Evolutionary conservation across 768 basidiomycete species (phyloP).

Genomic region (Nevesoporus exiguus): DNA sequence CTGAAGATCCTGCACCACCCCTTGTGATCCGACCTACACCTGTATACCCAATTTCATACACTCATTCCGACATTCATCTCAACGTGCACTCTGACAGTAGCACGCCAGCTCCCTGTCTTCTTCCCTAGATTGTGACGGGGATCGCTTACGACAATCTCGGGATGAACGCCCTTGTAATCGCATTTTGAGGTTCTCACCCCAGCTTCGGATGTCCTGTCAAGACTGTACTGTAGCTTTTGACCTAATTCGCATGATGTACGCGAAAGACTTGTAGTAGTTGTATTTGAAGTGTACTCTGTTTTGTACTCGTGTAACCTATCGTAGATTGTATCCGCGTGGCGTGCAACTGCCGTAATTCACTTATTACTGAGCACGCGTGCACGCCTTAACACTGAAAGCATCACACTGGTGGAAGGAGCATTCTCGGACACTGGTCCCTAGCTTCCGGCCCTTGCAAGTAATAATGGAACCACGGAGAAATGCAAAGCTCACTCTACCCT

Average conservation of each 20-base stretch:
- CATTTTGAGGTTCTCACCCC: constrained; percentile 6
- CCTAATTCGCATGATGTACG: neutral
- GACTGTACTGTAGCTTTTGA: constrained; percentile 13
- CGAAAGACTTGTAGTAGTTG: constrained; percentile 1
- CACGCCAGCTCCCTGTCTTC: neutral
- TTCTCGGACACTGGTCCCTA: neutral
- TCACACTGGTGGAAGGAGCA: constrained; percentile 3
- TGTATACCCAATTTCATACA: constrained; percentile 26
- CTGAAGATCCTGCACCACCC: constrained; percentile 14
- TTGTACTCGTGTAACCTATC: constrained; percentile 1
- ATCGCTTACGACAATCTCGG: neutral
- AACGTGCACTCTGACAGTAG: constrained; percentile 6
- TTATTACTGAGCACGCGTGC: neutral
- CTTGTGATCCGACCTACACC: constrained; percentile 29
- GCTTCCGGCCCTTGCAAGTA: neutral
- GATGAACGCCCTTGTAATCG: neutral
- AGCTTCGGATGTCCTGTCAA: constrained; percentile 10
- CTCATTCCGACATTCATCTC: constrained; percentile 12
- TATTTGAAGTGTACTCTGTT: neutral
- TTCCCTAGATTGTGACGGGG: constrained; percentile 2
- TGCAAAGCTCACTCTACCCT: constrained; percentile 13
- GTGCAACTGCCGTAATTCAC: neutral
- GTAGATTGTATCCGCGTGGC: neutral
- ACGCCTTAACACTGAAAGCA: neutral
- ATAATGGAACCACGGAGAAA: constrained; percentile 25